Evolutionary conservation across 2,329 filamentous ascomycete genomes (phyloP), one percentile per base, ranked within the genome.

Genomic region (Cladorrhinum sp.): DNA sequence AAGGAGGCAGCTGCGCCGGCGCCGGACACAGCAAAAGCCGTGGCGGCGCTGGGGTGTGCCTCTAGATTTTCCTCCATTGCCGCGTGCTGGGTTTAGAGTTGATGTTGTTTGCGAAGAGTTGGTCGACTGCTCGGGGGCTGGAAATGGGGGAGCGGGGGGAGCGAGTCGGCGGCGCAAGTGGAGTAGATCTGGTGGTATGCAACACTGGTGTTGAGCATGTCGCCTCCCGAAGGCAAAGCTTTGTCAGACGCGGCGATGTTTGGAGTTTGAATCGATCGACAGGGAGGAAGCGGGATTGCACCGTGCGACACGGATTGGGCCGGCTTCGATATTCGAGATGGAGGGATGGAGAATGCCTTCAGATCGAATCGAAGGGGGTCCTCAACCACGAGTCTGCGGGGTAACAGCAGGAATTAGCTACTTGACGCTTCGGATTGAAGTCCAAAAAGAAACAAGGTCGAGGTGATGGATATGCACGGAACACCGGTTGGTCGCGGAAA

Each of bases 1-100:
- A 79, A 73, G 22, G 77, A 73, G 1, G 75, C 70, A 23, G 74
- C 72, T 0, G 72, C 70, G 29, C 75, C 75, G 55, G 72, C 70
- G 22, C 72, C 71, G 12, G 73, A 70, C 20, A 71, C 72, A 59
- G 74, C 70, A 58, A 78, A 72, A 20, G 56, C 62, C 2, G 58
- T 57, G 32, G 61, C 62, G 24, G 60, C 60, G 53, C 59, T 55
- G 6, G 64, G 41, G 29, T 64, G 64, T 29, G 61, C 57, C 25
- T 68, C 67, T 36, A 69, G 51, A 22, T 67, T 61, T 27, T 69
- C 67, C 54, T 69, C 67, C 67, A 69, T 69, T 23, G 29, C 54
- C 16, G 4, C 41, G 9, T 57, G n/a, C 32, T 23, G 20, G 52
- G 22, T 13, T 2, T 55, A 38, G 53, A 16, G 38, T 20, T 25